These are phyloP conservation scores for Lyophyllum semitale DNA, from an alignment of 768 basidiomycete species.

Conservation along the genomic window DNA sequence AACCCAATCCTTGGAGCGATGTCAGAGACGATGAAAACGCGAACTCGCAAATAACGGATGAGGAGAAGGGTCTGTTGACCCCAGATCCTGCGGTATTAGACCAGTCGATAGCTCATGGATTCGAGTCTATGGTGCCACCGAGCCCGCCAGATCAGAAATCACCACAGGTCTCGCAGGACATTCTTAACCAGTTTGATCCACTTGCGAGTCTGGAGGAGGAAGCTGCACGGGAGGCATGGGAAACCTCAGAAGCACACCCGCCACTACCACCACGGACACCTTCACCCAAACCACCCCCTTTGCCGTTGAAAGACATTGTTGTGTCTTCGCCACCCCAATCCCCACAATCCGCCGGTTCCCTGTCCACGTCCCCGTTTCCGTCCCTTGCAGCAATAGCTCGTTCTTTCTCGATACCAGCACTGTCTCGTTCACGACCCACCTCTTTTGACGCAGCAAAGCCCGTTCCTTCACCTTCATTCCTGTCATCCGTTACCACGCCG, in stretches of 20 bases:
- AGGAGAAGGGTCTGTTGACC: conserved; percentile 29
- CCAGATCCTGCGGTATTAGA: conserved; percentile 49
- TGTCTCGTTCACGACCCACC: conserved; percentile 52
- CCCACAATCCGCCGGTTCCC: conserved; percentile 28
- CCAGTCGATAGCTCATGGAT: conserved; percentile 37
- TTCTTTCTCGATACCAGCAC: conserved; percentile 56
- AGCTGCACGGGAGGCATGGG: conserved; percentile 68
- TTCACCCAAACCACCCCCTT: conserved; percentile 35
- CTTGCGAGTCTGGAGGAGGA: conserved; percentile 57
- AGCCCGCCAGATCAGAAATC: conserved; percentile 17
- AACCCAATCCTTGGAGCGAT: conserved; percentile 46
- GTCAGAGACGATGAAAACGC: conserved; percentile 18
- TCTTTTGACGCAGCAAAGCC: conserved; percentile 63
- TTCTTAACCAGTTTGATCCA: conserved; percentile 72
- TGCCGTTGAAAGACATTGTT: conserved; percentile 36
- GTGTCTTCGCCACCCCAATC: conserved; percentile 26
- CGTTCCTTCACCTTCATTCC: conserved; percentile 56
- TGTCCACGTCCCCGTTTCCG: conserved; percentile 51
- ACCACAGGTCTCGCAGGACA: conserved; percentile 34
- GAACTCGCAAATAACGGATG: conserved; percentile 14
- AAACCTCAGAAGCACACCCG: conserved; percentile 56
- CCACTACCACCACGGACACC: conserved; percentile 46
- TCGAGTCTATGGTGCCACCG: conserved; percentile 26
- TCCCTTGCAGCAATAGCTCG: conserved; percentile 70
- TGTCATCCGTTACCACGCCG: conserved; percentile 56